Evolutionary conservation across 768 basidiomycete genomes (phyloP), one percentile per base, ranked within the genome.

Genomic region (Boletus rex-veris): DNA sequence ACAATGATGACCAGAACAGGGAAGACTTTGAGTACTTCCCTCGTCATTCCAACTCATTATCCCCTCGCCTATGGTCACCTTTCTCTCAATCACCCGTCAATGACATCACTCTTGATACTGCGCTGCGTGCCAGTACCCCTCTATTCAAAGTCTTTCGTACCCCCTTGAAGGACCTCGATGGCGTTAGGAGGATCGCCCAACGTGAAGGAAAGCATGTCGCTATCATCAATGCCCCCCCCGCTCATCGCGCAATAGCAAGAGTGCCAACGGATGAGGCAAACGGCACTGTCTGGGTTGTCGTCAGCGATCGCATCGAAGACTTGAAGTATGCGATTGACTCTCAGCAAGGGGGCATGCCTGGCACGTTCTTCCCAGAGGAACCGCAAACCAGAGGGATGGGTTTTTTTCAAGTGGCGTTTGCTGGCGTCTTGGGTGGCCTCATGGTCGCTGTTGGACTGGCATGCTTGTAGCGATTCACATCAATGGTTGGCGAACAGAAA

Each of bases 91-190:
- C 68, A 9, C 55, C 54, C 7, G 50, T 59, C 52, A 58, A 58
- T 30, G 69, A 71, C 10, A 41, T 61, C 38, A 66, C 56, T 42
- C 59, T 70, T 14, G 53, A 61, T 30, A 59, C 64, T 30, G 67
- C 55, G 9, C 58, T 70, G 19, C 64, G 60, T 31, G 61, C 54
- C 12, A 71, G 71, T 36, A 72, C 71, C 6, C 69, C 69, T 30
- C 45, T 72, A 12, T 72, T 71, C 55, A 69, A 68, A 28, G 64
- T 72, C 11, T 70, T 72, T 41, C 59, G 71, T 12, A 70, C 68
- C 4, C 69, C 71, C 18, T 48, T 58, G 11, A 55, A 60, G 48
- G 71, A 71, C 26, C 54, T 70, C 14, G 59, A 67, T 15, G 50
- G 51, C 31, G 45, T 70, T 16, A 59, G 48, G 43, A 67, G 46